Percentiles rank a stretch among this genome's conserved stretches.
Conservation (phyloP, 139 green algal species). For the Deuterostichococcus epilithicus region DNA sequence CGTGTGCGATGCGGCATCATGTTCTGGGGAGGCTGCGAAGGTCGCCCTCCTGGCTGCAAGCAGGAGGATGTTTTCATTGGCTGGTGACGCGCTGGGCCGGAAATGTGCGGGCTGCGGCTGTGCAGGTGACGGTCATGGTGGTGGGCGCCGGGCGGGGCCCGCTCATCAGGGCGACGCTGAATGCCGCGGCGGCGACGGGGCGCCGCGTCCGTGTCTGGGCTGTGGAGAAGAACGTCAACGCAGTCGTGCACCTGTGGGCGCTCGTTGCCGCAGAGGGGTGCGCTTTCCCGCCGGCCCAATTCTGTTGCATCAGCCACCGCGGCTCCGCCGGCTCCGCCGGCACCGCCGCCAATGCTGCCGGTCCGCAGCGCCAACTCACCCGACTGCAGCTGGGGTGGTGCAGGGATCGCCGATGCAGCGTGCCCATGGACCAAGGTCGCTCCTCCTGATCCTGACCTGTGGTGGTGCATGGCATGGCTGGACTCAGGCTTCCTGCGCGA, state of each 20-base stretch:
- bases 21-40: no score
- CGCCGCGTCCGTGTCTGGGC: conserved; percentile 77
- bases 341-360: no score
- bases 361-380: no score
- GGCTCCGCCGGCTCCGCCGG: no score
- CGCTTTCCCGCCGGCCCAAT: background rate
- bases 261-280: conserved; percentile 68
- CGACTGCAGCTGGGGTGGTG: no score
- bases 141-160: conserved; percentile 91
- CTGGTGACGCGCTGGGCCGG: no score
- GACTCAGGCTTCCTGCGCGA: background rate
- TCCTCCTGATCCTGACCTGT: background rate
- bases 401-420: no score
- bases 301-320: background rate
- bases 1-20: no score
- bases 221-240: conserved; percentile 99
- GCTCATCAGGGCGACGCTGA: conserved; percentile 75
- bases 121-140: conserved; percentile 74
- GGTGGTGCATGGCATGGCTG: background rate
- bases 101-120: no score
- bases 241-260: conserved; percentile 84
- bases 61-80: no score
- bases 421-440: no score
- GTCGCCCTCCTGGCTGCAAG: no score
- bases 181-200: conserved; percentile 37